Percentiles rank a stretch among this genome's conserved stretches.
Evolutionary conservation across 2,329 filamentous ascomycete species (phyloP).

Genomic region (Trichoderma sp.): DNA sequence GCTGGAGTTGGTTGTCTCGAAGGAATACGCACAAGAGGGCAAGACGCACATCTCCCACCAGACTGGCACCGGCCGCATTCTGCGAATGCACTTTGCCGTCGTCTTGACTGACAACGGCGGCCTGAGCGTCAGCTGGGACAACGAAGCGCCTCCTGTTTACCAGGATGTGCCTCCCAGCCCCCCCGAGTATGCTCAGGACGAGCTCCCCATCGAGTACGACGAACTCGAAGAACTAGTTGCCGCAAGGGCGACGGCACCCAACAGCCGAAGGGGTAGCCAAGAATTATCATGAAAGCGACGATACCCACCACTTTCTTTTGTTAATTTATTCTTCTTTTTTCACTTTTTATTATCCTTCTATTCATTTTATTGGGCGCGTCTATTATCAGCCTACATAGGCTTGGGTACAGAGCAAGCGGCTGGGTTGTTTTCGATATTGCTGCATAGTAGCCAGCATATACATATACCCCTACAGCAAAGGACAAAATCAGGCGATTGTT

Average conservation of each 20-base stretch:
- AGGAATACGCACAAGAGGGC: conserved; percentile 77
- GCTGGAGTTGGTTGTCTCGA: conserved; percentile 89
- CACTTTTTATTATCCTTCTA: neutral
- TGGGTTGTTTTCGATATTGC: conserved; percentile 6
- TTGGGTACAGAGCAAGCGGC: neutral
- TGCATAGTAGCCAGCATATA: neutral
- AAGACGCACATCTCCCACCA: conserved; percentile 70
- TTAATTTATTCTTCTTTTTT: neutral
- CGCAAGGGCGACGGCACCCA: conserved; percentile 19
- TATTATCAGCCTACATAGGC: neutral
- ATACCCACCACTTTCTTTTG: neutral
- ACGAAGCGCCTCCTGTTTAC: conserved; percentile 91
- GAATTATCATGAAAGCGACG: conserved; percentile 2
- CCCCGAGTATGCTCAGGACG: conserved; percentile 58
- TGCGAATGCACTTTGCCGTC: conserved; percentile 88
- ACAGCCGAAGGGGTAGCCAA: conserved; percentile 20
- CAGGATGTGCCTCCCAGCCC: conserved; percentile 88
- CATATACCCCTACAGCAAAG: conserved; percentile 13
- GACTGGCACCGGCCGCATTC: conserved; percentile 84
- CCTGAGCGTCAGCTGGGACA: conserved; percentile 93
- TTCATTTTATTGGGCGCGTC: neutral
- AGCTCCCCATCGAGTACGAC: conserved; percentile 40
- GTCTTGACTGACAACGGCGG: conserved; percentile 79
- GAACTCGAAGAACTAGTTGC: conserved; percentile 37
- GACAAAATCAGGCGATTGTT: neutral